These are phyloP conservation scores for Colletotrichum tamarilloi DNA, from an alignment of 2,329 filamentous ascomycete species.

Conservation along the genomic window DNA sequence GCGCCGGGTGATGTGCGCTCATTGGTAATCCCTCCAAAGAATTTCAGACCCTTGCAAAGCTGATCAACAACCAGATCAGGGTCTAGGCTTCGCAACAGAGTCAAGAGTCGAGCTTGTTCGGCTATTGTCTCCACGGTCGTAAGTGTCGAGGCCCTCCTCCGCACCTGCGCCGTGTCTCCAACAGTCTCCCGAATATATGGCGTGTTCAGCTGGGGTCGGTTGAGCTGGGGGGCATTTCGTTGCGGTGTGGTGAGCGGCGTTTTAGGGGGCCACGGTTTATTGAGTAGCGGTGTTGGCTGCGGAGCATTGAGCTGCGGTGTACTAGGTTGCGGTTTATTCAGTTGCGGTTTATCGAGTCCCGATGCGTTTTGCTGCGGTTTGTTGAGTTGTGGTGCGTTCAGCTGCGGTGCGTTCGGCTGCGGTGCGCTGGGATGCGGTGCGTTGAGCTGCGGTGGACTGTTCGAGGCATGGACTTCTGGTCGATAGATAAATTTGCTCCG, in stretches of 20 bases:
- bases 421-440: not conserved
- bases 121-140: slow-evolving; percentile 63
- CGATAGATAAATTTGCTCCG: slow-evolving; percentile 50
- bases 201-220: too few species aligned
- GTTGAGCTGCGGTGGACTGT: slow-evolving; percentile 32
- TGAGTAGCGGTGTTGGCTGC: too few species aligned
- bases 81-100: slow-evolving; percentile 65
- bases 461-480: not conserved
- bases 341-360: too few species aligned
- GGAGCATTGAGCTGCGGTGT: not conserved
- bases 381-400: slow-evolving; percentile 3
- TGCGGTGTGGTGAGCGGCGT: too few species aligned
- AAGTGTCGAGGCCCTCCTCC: slow-evolving; percentile 42
- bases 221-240: too few species aligned
- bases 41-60: slow-evolving; percentile 71
- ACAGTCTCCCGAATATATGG: not conserved
- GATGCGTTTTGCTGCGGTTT: not conserved
- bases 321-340: too few species aligned
- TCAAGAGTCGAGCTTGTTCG: slow-evolving; percentile 70
- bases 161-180: not conserved
- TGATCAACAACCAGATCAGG: slow-evolving; percentile 70
- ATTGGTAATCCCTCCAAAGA: slow-evolving; percentile 70
- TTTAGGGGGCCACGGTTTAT: too few species aligned
- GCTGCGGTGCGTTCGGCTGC: not conserved
- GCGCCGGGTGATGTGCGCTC: slow-evolving; percentile 62